phyloP scores from a whole-genome alignment of 208 protist species.

The Porcisia deanei region DNA sequence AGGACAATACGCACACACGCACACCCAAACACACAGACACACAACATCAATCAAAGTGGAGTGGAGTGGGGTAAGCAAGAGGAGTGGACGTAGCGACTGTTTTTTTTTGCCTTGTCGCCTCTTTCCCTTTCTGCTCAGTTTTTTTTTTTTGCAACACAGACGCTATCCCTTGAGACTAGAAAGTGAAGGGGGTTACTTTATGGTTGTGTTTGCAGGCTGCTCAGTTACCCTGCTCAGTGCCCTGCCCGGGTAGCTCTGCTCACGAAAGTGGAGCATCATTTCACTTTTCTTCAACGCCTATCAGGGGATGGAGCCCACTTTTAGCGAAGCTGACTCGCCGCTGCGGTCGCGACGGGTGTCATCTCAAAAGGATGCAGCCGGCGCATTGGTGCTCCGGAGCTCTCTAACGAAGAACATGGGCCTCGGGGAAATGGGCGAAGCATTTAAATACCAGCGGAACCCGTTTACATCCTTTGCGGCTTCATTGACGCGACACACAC shows the following conservation, averaged over 20 bases:
- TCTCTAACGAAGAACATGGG: neutral
- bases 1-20: neutral
- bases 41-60: neutral
- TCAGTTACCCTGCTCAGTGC: neutral
- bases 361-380: neutral
- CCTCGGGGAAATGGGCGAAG: neutral
- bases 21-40: neutral
- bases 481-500: neutral
- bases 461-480: neutral
- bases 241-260: neutral
- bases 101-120: neutral
- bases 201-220: neutral
- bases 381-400: neutral
- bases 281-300: slow-evolving; percentile 10
- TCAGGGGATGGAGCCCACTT: neutral
- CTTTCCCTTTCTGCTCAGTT: neutral
- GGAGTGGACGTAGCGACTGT: neutral
- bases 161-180: neutral
- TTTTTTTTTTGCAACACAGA: too few relatives aligned
- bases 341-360: slow-evolving; percentile 7
- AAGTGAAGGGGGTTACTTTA: neutral
- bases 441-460: neutral
- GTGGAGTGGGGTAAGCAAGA: neutral
- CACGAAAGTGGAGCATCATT: neutral
- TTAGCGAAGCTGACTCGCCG: neutral